Evolutionary conservation across 495 filamentous ascomycete genomes (phyloP).

Genomic region (Parathielavia appendiculata): DNA sequence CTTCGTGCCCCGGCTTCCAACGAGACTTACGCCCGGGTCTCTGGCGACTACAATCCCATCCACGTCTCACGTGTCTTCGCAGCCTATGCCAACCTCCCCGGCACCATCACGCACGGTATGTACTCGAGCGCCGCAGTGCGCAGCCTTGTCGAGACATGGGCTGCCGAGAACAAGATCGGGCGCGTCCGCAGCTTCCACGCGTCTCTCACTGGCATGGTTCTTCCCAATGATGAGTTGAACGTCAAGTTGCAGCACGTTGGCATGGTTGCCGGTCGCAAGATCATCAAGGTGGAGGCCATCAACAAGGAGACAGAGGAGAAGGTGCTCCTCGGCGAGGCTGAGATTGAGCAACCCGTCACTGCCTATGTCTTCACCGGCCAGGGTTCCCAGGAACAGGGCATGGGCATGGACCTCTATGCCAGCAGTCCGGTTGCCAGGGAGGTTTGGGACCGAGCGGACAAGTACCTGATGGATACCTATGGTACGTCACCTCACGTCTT

Average conservation of each 20-base stretch:
- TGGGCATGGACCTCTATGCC: slow-evolving; percentile 98
- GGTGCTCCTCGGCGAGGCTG: slow-evolving; percentile 88
- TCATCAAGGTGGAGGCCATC: slow-evolving; percentile 94
- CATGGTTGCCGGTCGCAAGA: slow-evolving; percentile 97
- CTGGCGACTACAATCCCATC: slow-evolving; percentile 97
- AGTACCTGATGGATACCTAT: slow-evolving; percentile 98
- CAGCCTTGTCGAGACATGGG: slow-evolving; percentile 97
- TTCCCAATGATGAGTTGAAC: slow-evolving; percentile 90
- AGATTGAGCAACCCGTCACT: slow-evolving; percentile 97
- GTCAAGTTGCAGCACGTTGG: slow-evolving; percentile 93
- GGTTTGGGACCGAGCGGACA: slow-evolving; percentile 97
- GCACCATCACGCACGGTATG: slow-evolving; percentile 98
- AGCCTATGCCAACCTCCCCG: slow-evolving; percentile 87
- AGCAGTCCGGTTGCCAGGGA: slow-evolving; percentile 90
- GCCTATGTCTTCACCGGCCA: slow-evolving; percentile 98
- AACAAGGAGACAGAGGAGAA: slow-evolving; percentile 95
- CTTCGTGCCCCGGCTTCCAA: slow-evolving; percentile 93
- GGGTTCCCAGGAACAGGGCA: slow-evolving; percentile 96
- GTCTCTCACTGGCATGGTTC: slow-evolving; percentile 92
- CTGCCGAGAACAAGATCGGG: slow-evolving; percentile 95
- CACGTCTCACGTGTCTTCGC: slow-evolving; percentile 97
- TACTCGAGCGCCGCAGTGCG: slow-evolving; percentile 98
- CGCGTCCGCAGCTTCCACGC: slow-evolving; percentile 96
- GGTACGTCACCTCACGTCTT: slow-evolving; percentile 50
- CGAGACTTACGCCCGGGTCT: slow-evolving; percentile 95